Evolutionary conservation across 345 rosid genomes (phyloP).

Genomic region (Punica granatum): DNA sequence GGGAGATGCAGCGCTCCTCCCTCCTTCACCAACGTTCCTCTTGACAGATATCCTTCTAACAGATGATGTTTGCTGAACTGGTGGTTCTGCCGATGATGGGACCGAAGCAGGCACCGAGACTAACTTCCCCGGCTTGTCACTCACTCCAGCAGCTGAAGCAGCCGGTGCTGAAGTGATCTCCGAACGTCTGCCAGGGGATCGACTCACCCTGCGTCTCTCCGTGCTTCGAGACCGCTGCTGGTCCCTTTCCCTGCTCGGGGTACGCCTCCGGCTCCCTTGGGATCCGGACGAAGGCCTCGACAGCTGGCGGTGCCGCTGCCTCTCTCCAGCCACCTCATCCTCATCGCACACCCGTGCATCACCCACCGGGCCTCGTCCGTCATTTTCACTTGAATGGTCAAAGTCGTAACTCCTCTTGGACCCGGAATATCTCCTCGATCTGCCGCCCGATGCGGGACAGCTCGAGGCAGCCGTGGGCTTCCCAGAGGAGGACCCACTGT

Average conservation of each 20-base stretch:
- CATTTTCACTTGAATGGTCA: constrained; percentile 29
- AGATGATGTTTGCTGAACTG: constrained; percentile 15
- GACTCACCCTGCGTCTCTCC: constrained; percentile 55
- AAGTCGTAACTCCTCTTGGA: constrained; percentile 87
- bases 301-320: constrained; percentile 48
- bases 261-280: constrained; percentile 58
- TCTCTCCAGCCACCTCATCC: constrained; percentile 26
- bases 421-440: constrained; percentile 51
- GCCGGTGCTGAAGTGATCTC: constrained; percentile 24
- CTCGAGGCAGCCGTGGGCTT: constrained; percentile 12
- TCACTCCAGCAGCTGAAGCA: constrained; percentile 5
- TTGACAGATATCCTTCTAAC: constrained; percentile 56
- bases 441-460: constrained; percentile 23
- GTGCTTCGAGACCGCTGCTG: constrained; percentile 50
- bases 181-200: constrained; percentile 78
- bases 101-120: constrained; percentile 86
- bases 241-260: constrained; percentile 92
- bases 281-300: constrained; percentile 35
- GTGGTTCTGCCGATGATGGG: constrained; percentile 27
- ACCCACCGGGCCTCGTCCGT: constrained; percentile 13
- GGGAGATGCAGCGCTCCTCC: constrained; percentile 50
- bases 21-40: constrained; percentile 39
- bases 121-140: constrained; percentile 52
- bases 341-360: constrained; percentile 22
- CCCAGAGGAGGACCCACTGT: constrained; percentile 45